A percentile compares a stretch with the other conserved stretches of the same genome.
Evolutionary conservation across 1,284 basidiomycete species (phyloP).

Genomic region (Malassezia equina): DNA sequence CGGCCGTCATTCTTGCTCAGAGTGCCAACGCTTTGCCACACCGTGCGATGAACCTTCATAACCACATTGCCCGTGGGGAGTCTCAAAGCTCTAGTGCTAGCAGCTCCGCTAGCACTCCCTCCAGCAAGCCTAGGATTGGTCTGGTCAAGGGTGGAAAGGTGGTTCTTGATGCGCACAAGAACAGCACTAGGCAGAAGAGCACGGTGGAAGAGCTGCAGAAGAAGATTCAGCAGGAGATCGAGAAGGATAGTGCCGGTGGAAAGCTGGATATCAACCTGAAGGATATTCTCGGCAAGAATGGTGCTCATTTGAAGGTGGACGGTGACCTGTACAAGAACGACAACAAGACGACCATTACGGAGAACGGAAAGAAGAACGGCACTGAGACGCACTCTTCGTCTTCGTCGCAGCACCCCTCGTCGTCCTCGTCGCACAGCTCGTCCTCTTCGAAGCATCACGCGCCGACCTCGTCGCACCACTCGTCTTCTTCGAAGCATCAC

Average conservation of each 20-base stretch:
- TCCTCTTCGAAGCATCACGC: neutral
- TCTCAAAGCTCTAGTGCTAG: neutral
- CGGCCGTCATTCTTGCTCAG: conserved; percentile 2
- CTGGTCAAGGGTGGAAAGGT: neutral
- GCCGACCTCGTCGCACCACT: too few relatives aligned
- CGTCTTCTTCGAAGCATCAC: neutral
- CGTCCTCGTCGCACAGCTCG: neutral
- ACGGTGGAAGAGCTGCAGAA: neutral
- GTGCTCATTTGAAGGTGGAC: neutral
- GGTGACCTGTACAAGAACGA: neutral
- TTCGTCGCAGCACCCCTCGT: neutral
- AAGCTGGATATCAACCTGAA: neutral
- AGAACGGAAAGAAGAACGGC: neutral
- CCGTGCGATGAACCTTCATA: neutral
- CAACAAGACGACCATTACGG: neutral
- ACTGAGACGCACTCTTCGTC: neutral
- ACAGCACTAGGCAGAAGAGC: neutral
- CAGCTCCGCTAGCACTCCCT: neutral
- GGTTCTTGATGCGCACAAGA: neutral
- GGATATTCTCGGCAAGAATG: conserved; percentile 1
- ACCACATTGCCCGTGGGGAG: neutral
- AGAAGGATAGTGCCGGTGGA: conserved; percentile 1
- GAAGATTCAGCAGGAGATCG: conserved; percentile 3
- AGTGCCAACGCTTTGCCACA: conserved; percentile 3
- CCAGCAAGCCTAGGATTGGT: neutral